These are phyloP conservation scores for Crucibulum laeve DNA, from an alignment of 768 basidiomycete genomes.

Conservation along the genomic window DNA sequence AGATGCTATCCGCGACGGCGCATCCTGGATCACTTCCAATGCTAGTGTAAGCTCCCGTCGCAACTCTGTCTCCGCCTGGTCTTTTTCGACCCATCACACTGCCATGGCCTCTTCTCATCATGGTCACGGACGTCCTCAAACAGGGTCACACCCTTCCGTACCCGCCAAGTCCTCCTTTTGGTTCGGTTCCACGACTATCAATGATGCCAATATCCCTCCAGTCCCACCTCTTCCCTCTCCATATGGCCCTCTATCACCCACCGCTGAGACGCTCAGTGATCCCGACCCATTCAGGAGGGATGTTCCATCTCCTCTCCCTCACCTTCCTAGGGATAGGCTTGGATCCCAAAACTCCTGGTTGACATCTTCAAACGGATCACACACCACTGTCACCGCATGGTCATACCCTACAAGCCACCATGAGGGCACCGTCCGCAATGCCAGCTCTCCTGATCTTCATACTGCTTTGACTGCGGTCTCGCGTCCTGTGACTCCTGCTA, in stretches of 20 bases:
- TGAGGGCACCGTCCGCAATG: constrained; percentile 27
- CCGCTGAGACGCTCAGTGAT: constrained; percentile 32
- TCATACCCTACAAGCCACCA: constrained; percentile 54
- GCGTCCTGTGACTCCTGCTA: constrained; percentile 46
- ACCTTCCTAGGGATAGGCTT: constrained; percentile 41
- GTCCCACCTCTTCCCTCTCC: constrained; percentile 66
- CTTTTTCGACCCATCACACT: constrained; percentile 66
- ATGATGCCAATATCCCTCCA: constrained; percentile 51
- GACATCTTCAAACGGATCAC: constrained; percentile 57
- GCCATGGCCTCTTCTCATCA: constrained; percentile 30
- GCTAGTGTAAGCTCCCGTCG: constrained; percentile 47
- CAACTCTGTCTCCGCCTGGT: constrained; percentile 65
- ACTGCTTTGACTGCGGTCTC: constrained; percentile 35
- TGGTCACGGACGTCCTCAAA: constrained; percentile 28
- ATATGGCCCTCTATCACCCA: constrained; percentile 45
- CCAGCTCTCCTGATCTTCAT: constrained; percentile 37
- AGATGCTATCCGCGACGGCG: constrained; percentile 68
- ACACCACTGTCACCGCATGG: constrained; percentile 59
- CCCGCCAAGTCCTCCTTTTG: constrained; percentile 60
- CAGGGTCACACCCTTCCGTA: constrained; percentile 34
- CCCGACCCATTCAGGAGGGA: constrained; percentile 66
- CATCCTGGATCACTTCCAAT: constrained; percentile 78
- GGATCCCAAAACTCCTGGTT: constrained; percentile 75
- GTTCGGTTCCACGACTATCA: constrained; percentile 48
- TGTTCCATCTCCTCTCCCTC: constrained; percentile 31